These are phyloP conservation scores for Tothia fuscella DNA, from an alignment of 2,329 filamentous ascomycete genomes.

Conservation along the genomic window DNA sequence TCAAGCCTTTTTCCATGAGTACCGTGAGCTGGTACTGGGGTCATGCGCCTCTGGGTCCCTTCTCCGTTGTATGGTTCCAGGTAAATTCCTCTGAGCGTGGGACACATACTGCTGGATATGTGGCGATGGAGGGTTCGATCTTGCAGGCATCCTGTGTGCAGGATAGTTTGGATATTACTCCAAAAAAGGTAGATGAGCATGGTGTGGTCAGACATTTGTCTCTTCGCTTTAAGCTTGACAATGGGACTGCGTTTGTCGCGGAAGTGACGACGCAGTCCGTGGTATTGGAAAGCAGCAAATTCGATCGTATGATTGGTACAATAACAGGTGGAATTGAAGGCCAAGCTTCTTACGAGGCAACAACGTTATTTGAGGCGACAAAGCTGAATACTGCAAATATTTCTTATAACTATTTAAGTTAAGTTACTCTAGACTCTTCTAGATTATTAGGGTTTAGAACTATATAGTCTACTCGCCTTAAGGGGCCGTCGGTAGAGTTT, in stretches of 20 bases:
- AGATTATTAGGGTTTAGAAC: no score
- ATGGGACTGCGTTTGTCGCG: neutral
- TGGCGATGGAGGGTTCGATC: neutral
- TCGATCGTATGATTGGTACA: neutral
- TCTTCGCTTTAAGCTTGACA: neutral
- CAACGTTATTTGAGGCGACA: neutral
- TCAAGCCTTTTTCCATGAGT: conserved; percentile 22
- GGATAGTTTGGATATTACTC: neutral
- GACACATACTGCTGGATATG: neutral
- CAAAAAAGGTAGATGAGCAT: neutral
- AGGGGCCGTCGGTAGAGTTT: no score
- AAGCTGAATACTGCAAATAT: neutral
- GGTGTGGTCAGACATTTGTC: neutral
- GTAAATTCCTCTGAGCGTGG: neutral
- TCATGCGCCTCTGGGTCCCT: conserved; percentile 30
- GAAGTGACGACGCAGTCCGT: neutral
- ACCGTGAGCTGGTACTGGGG: conserved; percentile 28
- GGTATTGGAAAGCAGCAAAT: neutral
- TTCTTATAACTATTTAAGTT: no score
- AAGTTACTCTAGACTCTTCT: no score
- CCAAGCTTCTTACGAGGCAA: neutral
- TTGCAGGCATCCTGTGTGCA: neutral
- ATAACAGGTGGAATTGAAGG: neutral
- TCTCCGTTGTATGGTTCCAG: conserved; percentile 36
- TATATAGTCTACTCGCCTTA: no score